Conservation (phyloP, 2,329 filamentous ascomycete species). For the Aspergillus intermedius region DNA sequence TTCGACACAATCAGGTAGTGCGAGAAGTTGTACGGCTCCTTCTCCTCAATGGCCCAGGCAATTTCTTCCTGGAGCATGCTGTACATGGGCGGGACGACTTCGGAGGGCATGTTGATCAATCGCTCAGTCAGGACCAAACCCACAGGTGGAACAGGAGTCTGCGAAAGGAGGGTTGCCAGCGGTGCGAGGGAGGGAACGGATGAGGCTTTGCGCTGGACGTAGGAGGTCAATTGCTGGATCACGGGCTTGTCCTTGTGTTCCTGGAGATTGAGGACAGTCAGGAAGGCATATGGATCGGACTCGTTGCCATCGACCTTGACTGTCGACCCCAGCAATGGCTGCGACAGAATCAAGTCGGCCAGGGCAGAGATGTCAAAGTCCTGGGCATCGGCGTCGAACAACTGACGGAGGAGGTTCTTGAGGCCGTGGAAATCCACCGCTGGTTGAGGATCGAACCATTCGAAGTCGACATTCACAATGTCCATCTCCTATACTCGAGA, state of each 20-base stretch:
- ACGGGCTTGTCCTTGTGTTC: constrained; percentile 68
- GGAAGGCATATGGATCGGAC: constrained; percentile 83
- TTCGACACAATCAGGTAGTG: constrained; percentile 91
- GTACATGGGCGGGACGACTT: constrained; percentile 91
- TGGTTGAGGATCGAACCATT: constrained; percentile 94
- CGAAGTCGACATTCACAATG: constrained; percentile 91
- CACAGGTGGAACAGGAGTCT: constrained; percentile 54
- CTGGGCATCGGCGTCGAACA: constrained; percentile 80
- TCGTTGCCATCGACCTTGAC: constrained; percentile 96
- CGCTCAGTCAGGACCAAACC: constrained; percentile 87
- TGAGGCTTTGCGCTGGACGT: constrained; percentile 55
- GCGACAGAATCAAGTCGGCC: constrained; percentile 77
- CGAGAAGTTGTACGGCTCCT: constrained; percentile 85
- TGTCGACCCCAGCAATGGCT: constrained; percentile 83
- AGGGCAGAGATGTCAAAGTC: constrained; percentile 84
- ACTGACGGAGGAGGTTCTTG: constrained; percentile 81
- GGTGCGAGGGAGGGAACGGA: constrained; percentile 51
- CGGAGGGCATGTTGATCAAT: constrained; percentile 92
- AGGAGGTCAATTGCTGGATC: constrained; percentile 63
- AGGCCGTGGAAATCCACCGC: constrained; percentile 91
- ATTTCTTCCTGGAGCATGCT: constrained; percentile 90
- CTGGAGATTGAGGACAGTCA: constrained; percentile 77
- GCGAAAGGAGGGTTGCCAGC: constrained; percentile 53
- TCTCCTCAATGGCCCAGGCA: constrained; percentile 76
- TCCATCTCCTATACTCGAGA: constrained; percentile 63